phyloP scores from a whole-genome alignment of 2,329 filamentous ascomycete genomes.

The Colletotrichum incanum region DNA sequence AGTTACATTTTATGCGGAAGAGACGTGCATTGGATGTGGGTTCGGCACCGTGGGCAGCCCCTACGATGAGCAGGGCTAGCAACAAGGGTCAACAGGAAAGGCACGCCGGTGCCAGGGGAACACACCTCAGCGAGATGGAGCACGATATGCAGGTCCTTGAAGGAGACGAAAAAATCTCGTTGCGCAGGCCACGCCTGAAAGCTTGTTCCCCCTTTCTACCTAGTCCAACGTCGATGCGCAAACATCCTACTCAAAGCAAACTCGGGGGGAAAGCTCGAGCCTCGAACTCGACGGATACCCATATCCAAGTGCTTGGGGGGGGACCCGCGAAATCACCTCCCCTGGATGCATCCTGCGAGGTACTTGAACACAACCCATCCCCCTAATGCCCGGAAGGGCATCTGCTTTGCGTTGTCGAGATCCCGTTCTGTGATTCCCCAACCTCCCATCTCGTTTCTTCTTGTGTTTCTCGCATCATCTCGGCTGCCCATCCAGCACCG shows the following conservation, averaged over 20 bases:
- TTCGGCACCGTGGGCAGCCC: constrained; percentile 8
- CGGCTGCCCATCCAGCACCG: constrained; percentile 11
- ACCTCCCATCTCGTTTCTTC: constrained; percentile 34
- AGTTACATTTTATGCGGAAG: constrained; percentile 9
- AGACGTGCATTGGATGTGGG: constrained; percentile 7
- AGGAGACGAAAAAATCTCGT: constrained; percentile 34
- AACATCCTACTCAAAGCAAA: constrained; percentile 32
- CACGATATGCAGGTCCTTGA: constrained; percentile 35
- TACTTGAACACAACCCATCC: constrained; percentile 41
- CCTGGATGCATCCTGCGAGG: constrained; percentile 14
- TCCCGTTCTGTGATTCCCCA: constrained; percentile 30
- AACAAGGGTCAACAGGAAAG: constrained; percentile 33
- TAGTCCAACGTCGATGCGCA: constrained; percentile 42
- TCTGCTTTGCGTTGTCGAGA: constrained; percentile 4
- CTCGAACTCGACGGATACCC: constrained; percentile 7
- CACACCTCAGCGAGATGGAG: constrained; percentile 37
- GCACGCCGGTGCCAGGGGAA: constrained; percentile 41
- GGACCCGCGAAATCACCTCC: constrained; percentile 17
- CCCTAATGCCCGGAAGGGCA: constrained; percentile 2
- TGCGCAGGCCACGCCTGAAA: constrained; percentile 41
- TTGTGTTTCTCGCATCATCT: constrained; percentile 33
- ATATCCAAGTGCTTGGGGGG: constrained; percentile 13
- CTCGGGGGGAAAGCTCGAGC: constrained; percentile 33
- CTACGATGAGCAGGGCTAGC: constrained; percentile 36
- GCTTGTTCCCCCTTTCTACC: constrained; percentile 43